Conservation (phyloP, 345 rosid genomes). For the Carallia pectinifolia region DNA sequence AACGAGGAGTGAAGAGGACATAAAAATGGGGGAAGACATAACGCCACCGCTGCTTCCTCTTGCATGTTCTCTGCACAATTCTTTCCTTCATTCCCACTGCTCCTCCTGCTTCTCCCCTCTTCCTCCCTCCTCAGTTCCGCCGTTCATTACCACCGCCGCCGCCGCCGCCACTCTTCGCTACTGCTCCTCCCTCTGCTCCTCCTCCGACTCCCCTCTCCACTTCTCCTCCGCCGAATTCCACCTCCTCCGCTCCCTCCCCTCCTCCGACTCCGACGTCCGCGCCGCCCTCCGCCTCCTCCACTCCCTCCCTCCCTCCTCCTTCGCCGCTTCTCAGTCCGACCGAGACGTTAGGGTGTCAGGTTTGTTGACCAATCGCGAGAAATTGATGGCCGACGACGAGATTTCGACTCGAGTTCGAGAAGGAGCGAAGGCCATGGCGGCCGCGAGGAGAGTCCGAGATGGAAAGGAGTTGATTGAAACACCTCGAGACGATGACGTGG, state of each 20-base stretch:
- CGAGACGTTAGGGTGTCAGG: slow-evolving; percentile 33
- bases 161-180: slow-evolving; percentile 12
- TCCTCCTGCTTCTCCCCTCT: slow-evolving; percentile 46
- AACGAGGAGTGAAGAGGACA: slow-evolving; percentile 47
- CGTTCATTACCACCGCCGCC: background rate
- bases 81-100: slow-evolving; percentile 57
- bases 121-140: slow-evolving; percentile 5
- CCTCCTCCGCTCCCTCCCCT: slow-evolving; percentile 24
- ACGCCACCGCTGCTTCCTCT: slow-evolving; percentile 54
- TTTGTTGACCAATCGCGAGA: slow-evolving; percentile 57
- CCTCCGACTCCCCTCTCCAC: slow-evolving; percentile 27
- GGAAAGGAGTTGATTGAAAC: background rate
- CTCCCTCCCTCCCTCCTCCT: slow-evolving; percentile 18
- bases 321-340: slow-evolving; percentile 1
- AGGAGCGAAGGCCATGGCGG: slow-evolving; percentile 44
- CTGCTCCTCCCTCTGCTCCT: slow-evolving; percentile 46
- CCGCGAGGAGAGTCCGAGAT: slow-evolving; percentile 21
- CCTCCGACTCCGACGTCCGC: slow-evolving; percentile 44
- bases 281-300: slow-evolving; percentile 65
- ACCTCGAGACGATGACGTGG: background rate
- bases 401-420: slow-evolving; percentile 32
- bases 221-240: slow-evolving; percentile 20
- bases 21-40: slow-evolving; percentile 46
- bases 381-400: slow-evolving; percentile 31
- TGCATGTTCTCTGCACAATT: slow-evolving; percentile 47